A percentile compares a stretch with the other conserved stretches of the same genome.
These are phyloP conservation scores for Penicillium paneum DNA, from an alignment of 2,329 filamentous ascomycete genomes.

Conservation along the genomic window DNA sequence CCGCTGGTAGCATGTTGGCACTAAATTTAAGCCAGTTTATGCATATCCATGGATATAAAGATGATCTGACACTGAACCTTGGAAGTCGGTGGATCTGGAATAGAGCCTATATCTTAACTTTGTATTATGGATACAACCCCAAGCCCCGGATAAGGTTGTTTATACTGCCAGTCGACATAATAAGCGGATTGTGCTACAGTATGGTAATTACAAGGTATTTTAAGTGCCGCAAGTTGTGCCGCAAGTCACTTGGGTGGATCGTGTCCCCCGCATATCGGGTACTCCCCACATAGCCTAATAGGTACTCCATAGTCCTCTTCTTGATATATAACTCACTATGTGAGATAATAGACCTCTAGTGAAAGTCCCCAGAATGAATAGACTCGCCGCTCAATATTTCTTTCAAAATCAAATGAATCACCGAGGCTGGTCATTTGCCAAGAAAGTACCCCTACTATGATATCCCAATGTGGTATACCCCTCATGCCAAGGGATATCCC, in stretches of 20 bases:
- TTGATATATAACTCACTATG: background rate
- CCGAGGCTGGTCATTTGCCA: background rate
- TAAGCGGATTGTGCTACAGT: background rate
- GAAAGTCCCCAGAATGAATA: background rate
- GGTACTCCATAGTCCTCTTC: background rate
- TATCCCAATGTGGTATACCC: background rate
- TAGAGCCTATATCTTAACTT: background rate
- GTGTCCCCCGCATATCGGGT: background rate
- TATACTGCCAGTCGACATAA: background rate
- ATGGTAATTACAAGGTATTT: background rate
- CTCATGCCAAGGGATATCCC: constrained; percentile 4
- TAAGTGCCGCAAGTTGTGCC: background rate
- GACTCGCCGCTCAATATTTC: background rate
- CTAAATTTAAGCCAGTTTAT: background rate
- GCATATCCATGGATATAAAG: background rate
- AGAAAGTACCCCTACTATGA: background rate
- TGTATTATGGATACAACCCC: background rate
- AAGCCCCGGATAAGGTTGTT: background rate
- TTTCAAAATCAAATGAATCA: background rate
- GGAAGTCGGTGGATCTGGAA: background rate
- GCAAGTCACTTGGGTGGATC: background rate
- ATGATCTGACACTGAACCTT: too few species aligned
- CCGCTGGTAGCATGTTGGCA: background rate
- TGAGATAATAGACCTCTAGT: too few species aligned
- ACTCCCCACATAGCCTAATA: background rate